phyloP scores from a whole-genome alignment of 306 rosid genomes.

The Vachellia collinsii region DNA sequence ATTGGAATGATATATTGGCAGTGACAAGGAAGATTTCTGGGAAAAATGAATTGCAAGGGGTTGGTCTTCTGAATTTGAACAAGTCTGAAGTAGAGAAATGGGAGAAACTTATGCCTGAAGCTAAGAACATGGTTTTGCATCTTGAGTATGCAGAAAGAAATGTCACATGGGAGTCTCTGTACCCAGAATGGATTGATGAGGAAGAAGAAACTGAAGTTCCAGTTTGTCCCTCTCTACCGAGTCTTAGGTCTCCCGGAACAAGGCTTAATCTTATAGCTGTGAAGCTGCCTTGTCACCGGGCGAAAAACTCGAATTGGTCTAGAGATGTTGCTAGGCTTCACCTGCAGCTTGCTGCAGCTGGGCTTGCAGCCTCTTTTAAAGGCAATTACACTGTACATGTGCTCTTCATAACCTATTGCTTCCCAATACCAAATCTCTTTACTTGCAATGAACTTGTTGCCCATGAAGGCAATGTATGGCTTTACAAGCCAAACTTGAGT shows the following conservation, averaged over 20 bases:
- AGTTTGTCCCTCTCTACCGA: conserved; percentile 76
- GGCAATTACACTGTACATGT: conserved; percentile 68
- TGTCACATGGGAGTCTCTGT: conserved; percentile 83
- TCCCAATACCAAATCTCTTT: conserved; percentile 79
- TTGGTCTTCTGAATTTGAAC: conserved; percentile 80
- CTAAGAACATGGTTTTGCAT: conserved; percentile 49
- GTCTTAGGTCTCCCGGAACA: conserved; percentile 57
- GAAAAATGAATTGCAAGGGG: conserved; percentile 58
- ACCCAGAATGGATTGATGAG: conserved; percentile 97
- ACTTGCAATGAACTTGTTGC: conserved; percentile 68
- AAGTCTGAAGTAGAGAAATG: conserved; percentile 56
- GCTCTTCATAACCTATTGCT: conserved; percentile 71
- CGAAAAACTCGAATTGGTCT: conserved; percentile 62
- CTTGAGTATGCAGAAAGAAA: conserved; percentile 61
- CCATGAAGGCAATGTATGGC: conserved; percentile 71
- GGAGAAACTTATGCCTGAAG: conserved; percentile 66
- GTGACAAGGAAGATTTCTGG: conserved; percentile 44
- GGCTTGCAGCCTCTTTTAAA: conserved; percentile 74
- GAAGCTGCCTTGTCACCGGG: conserved; percentile 76
- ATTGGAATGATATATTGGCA: conserved; percentile 62
- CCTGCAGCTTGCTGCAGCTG: conserved; percentile 86
- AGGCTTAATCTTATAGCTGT: conserved; percentile 73
- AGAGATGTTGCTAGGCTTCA: conserved; percentile 88
- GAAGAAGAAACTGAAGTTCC: conserved; percentile 85
- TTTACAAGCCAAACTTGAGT: conserved; percentile 75